Conservation (phyloP, 805 yeast genomes). For the Cyberlindnera amylophila region DNA sequence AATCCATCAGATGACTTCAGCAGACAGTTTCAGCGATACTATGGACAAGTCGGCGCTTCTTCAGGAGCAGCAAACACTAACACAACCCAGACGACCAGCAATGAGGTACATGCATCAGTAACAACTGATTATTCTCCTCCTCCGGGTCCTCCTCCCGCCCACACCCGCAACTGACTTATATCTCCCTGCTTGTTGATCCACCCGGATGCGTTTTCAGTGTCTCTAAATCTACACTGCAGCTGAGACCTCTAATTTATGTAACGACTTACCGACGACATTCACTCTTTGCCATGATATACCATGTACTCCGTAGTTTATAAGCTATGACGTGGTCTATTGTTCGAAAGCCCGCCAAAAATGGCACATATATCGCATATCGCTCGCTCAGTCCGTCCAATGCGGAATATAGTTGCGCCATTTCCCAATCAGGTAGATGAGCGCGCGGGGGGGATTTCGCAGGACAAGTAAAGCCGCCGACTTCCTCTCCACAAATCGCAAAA, state of each 20-base stretch:
- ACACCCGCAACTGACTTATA: conserved; percentile 3
- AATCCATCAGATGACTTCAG: conserved; percentile 19
- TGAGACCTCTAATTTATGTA: too few species aligned
- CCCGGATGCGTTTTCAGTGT: too few species aligned
- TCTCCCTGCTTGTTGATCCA: not conserved
- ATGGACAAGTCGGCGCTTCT: conserved; percentile 5
- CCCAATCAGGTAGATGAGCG: conserved; percentile 3
- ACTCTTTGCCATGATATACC: not conserved
- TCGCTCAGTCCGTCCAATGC: too few species aligned
- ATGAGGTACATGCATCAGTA: not conserved
- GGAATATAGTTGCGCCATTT: not conserved
- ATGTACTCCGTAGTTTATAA: not conserved
- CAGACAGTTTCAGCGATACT: conserved; percentile 27
- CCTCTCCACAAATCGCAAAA: not conserved
- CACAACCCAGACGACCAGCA: too few species aligned
- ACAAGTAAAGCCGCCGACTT: not conserved
- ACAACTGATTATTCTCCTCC: conserved; percentile 17
- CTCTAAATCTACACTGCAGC: not conserved
- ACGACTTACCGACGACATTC: too few species aligned
- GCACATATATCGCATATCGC: too few species aligned
- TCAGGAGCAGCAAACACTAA: not conserved
- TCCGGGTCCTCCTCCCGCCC: conserved; percentile 27
- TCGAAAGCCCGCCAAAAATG: not conserved
- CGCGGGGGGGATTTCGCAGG: conserved; percentile 1
- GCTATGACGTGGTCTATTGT: not conserved